Evolutionary conservation across 495 filamentous ascomycete genomes (phyloP).

Genomic region (Xylaria cubensis): DNA sequence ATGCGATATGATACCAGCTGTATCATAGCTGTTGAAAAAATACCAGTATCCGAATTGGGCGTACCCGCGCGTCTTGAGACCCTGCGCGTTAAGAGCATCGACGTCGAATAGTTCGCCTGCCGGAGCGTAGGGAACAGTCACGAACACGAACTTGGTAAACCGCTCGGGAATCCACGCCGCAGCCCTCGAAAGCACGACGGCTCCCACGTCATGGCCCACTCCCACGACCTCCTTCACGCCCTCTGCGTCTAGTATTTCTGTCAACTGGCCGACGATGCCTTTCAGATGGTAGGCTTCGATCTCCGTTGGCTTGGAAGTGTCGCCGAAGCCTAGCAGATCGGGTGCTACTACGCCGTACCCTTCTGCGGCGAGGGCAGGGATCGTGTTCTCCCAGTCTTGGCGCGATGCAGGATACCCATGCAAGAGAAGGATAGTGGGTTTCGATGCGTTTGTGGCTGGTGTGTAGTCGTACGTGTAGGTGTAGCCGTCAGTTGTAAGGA

Average conservation of each 20-base stretch:
- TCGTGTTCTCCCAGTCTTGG: constrained; percentile 51
- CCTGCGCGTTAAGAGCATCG: constrained; percentile 25
- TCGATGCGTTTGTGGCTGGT: neutral
- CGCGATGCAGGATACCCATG: constrained; percentile 48
- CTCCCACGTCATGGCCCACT: constrained; percentile 46
- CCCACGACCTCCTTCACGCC: constrained; percentile 36
- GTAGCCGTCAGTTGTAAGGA: neutral
- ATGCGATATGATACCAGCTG: neutral
- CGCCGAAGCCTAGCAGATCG: constrained; percentile 55
- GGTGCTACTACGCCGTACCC: constrained; percentile 53
- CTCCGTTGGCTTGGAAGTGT: constrained; percentile 46
- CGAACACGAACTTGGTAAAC: constrained; percentile 32
- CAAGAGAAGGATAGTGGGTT: constrained; percentile 42
- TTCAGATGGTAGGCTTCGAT: constrained; percentile 44
- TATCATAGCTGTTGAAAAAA: constrained; percentile 27
- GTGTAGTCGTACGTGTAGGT: neutral
- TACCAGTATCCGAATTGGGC: constrained; percentile 32
- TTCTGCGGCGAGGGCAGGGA: constrained; percentile 37
- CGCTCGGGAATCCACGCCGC: constrained; percentile 20
- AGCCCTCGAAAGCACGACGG: constrained; percentile 29
- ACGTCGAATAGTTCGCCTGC: constrained; percentile 29
- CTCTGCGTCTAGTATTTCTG: constrained; percentile 39
- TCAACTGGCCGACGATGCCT: constrained; percentile 42
- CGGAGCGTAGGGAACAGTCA: constrained; percentile 28
- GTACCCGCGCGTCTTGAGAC: constrained; percentile 28